These are phyloP conservation scores for Nectriaceae sp. DNA, from an alignment of 2,329 filamentous ascomycete species.

Conservation along the genomic window DNA sequence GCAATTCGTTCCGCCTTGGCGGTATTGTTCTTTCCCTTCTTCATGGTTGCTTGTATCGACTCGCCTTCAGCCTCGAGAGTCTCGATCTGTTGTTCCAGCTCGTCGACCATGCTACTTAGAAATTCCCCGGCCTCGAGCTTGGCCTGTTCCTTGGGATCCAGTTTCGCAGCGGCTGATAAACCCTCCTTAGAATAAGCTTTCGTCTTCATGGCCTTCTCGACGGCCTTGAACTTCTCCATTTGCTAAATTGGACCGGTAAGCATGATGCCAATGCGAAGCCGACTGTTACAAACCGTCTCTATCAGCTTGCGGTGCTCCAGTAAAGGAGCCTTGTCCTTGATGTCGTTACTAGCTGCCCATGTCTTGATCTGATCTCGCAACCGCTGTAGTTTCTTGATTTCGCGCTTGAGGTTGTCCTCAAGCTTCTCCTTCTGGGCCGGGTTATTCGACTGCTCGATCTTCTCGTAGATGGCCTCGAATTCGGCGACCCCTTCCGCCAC, in stretches of 20 bases:
- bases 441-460: slow-evolving; percentile 92
- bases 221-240: slow-evolving; percentile 99
- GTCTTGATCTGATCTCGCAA: slow-evolving; percentile 99
- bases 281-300: slow-evolving; percentile 74
- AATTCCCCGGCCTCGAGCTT: slow-evolving; percentile 89
- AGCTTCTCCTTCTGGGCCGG: slow-evolving; percentile 96
- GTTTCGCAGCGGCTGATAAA: slow-evolving; percentile 83
- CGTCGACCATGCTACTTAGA: slow-evolving; percentile 82
- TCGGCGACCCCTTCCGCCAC: slow-evolving; percentile 88
- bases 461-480: slow-evolving; percentile 96
- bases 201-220: slow-evolving; percentile 99
- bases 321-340: slow-evolving; percentile 98
- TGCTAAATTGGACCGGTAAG: slow-evolving; percentile 56
- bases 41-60: slow-evolving; percentile 81
- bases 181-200: slow-evolving; percentile 99
- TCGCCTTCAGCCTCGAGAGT: slow-evolving; percentile 88
- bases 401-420: slow-evolving; percentile 96
- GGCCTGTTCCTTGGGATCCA: slow-evolving; percentile 97
- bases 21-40: slow-evolving; percentile 89
- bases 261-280: slow-evolving; percentile 6
- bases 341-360: slow-evolving; percentile 97
- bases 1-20: slow-evolving; percentile 85
- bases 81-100: slow-evolving; percentile 93
- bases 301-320: slow-evolving; percentile 94
- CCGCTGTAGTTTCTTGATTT: slow-evolving; percentile 99